A percentile compares a stretch with the other conserved stretches of the same genome.
Conservation (phyloP, 805 yeast genomes). For the Starmerella scarabaei region DNA sequence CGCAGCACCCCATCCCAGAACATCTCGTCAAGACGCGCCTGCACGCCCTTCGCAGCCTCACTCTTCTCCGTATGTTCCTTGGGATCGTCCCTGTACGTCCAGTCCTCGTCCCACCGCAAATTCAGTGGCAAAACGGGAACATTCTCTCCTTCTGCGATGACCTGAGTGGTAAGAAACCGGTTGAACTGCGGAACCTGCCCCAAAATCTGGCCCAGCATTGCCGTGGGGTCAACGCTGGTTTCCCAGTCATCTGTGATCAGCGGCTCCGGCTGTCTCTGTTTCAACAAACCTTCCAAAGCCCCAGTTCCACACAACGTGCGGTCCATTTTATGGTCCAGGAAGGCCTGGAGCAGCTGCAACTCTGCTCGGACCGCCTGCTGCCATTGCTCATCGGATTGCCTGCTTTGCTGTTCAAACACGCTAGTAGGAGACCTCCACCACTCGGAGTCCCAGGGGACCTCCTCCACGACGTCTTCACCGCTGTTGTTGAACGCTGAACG, state of each 20-base stretch:
- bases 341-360: constrained; percentile 11
- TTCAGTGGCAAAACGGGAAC: constrained; percentile 4
- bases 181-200: not conserved
- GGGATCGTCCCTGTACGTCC: not conserved
- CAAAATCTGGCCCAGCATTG: not conserved
- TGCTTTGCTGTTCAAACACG: not conserved
- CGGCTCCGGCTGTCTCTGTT: not conserved
- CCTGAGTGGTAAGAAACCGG: not conserved
- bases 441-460: constrained; percentile 5
- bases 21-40: constrained; percentile 5
- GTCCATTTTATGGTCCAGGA: constrained; percentile 5
- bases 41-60: not conserved
- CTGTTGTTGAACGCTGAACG: constrained; percentile 6
- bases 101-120: not conserved
- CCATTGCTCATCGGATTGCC: constrained; percentile 6
- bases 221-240: not conserved
- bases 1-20: constrained; percentile 6
- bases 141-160: not conserved
- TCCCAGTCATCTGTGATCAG: not conserved
- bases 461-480: constrained; percentile 7
- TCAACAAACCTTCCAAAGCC: constrained; percentile 7
- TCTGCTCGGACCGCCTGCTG: constrained; percentile 2
- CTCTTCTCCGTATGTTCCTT: no score
- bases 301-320: constrained; percentile 6
- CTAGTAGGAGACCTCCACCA: constrained; percentile 7